Percentiles rank a stretch among this genome's conserved stretches.
These are phyloP conservation scores for Backusella mclennaniae DNA, from an alignment of 192 early-diverging fungal genomes.

Conservation along the genomic window DNA sequence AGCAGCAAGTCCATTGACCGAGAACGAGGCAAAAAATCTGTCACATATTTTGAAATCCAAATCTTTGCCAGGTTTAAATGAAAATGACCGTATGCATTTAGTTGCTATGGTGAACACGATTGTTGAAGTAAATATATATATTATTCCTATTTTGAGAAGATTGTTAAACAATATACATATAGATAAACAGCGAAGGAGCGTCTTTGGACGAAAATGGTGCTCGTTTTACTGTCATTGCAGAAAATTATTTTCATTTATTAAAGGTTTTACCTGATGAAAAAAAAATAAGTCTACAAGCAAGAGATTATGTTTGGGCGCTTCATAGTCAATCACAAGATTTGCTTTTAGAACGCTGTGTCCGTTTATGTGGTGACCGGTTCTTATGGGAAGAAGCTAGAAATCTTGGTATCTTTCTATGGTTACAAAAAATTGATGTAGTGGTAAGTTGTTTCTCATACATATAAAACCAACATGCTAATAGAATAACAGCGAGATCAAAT, in stretches of 20 bases:
- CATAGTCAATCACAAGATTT: constrained; percentile 90
- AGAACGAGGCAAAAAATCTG: constrained; percentile 21
- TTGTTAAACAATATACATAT: constrained; percentile 11
- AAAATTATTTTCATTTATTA: constrained; percentile 65
- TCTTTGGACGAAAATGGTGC: constrained; percentile 86
- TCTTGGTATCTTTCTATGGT: constrained; percentile 86
- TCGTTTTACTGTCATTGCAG: constrained; percentile 72
- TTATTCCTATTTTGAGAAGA: neutral
- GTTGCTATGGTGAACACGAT: constrained; percentile 78
- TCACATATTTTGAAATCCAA: constrained; percentile 54
- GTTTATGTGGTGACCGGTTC: constrained; percentile 57
- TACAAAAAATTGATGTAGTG: constrained; percentile 69
- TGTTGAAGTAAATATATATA: constrained; percentile 45
- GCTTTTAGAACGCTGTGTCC: constrained; percentile 56
- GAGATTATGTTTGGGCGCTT: constrained; percentile 83
- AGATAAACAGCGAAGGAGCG: constrained; percentile 69
- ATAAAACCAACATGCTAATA: neutral
- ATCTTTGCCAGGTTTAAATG: constrained; percentile 60
- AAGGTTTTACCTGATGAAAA: constrained; percentile 51
- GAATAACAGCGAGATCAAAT: constrained; percentile 56
- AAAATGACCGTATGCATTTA: constrained; percentile 69
- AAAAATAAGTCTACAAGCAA: constrained; percentile 48
- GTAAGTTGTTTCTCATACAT: constrained; percentile 38
- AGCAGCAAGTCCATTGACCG: constrained; percentile 1
- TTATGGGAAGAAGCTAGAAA: constrained; percentile 80